Percentiles rank a stretch among this genome's conserved stretches.
Conservation (phyloP, 108 stramenopile genomes). For the Chaetoceros muelleri region DNA sequence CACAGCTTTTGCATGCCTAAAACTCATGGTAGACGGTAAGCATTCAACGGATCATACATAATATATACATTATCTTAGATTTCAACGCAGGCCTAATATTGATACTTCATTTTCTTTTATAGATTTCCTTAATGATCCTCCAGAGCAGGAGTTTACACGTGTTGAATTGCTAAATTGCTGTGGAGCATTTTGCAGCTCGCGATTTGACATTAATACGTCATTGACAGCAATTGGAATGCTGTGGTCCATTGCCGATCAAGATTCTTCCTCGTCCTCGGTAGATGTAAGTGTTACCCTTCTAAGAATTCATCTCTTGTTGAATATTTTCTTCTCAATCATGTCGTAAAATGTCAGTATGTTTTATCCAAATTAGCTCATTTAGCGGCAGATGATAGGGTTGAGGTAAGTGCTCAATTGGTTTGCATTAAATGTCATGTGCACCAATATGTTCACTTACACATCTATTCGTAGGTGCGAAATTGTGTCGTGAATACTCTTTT, state of each 20-base stretch:
- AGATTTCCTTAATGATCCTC: conserved; percentile 64
- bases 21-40: conserved; percentile 87
- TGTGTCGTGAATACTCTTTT: conserved; percentile 89
- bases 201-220: conserved; percentile 84
- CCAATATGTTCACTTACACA: neutral
- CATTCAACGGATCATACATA: too few species aligned
- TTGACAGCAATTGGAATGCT: conserved; percentile 85
- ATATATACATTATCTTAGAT: too few species aligned
- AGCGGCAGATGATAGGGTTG: conserved; percentile 48
- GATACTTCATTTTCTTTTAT: too few species aligned
- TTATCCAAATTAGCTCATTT: conserved; percentile 60
- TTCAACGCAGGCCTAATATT: too few species aligned
- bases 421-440: neutral
- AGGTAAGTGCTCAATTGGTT: conserved; percentile 16
- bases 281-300: conserved; percentile 21
- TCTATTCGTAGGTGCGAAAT: conserved; percentile 50
- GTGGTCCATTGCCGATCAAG: conserved; percentile 80
- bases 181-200: conserved; percentile 70
- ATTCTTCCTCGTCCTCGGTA: conserved; percentile 45
- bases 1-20: conserved; percentile 73
- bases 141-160: conserved; percentile 24
- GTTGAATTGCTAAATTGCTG: conserved; percentile 69
- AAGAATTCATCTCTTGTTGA: conserved; percentile 1
- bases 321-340: neutral
- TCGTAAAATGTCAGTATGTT: conserved; percentile 31